These are phyloP conservation scores for Aspergillus heteromorphus DNA, from an alignment of 495 filamentous ascomycete genomes.

Conservation along the genomic window DNA sequence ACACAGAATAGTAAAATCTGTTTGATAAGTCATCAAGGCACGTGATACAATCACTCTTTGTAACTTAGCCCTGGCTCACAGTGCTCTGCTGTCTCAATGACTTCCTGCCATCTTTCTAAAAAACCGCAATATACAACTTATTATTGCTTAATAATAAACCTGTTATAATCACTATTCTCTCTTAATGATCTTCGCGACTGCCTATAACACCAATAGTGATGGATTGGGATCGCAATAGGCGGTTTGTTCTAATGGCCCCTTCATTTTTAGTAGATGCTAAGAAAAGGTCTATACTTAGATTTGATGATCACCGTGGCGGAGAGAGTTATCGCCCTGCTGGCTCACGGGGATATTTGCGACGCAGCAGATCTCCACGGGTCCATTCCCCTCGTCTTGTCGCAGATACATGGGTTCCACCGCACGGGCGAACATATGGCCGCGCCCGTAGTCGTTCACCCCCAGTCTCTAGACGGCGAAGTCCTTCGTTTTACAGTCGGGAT, in stretches of 20 bases:
- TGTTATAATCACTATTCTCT: too few species aligned
- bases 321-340: conserved; percentile 50
- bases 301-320: conserved; percentile 49
- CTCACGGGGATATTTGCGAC: conserved; percentile 33
- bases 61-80: too few species aligned
- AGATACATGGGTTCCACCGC: conserved; percentile 47
- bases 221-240: conserved; percentile 48
- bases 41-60: too few species aligned
- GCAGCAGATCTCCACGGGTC: conserved; percentile 36
- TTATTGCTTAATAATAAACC: too few species aligned
- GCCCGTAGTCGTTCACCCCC: conserved; percentile 42
- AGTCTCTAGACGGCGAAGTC: conserved; percentile 42
- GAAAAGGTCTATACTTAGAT: conserved; percentile 24
- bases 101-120: too few species aligned
- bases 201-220: conserved; percentile 18
- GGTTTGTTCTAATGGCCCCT: conserved; percentile 22
- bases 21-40: too few species aligned
- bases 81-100: too few species aligned
- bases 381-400: conserved; percentile 36
- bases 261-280: conserved; percentile 1
- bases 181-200: too few species aligned
- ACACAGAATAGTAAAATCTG: too few species aligned
- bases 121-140: too few species aligned
- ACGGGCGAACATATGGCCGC: conserved; percentile 31
- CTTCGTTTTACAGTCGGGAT: conserved; percentile 36